Conservation (phyloP, 1,139 yeast genomes). For the Sugiyamaella grinbergsii region DNA sequence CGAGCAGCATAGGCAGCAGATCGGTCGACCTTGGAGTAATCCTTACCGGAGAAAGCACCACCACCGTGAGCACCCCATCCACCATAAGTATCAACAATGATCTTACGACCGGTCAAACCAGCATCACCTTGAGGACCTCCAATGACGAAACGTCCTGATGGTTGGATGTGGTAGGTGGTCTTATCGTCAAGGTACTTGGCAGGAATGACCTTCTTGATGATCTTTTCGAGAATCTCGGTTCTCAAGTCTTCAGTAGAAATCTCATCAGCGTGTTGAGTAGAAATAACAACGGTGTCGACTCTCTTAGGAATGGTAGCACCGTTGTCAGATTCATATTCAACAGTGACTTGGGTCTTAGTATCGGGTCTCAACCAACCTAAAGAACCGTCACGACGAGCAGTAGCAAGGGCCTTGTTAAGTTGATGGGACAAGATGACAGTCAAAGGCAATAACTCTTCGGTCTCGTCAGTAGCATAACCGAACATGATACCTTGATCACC, state of each 20-base stretch:
- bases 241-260: conserved; percentile 92
- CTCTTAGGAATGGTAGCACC: conserved; percentile 96
- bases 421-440: conserved; percentile 93
- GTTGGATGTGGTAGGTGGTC: conserved; percentile 97
- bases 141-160: conserved; percentile 98
- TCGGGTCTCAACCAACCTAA: conserved; percentile 98
- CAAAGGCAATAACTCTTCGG: conserved; percentile 95
- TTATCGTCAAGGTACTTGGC: conserved; percentile 86
- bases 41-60: conserved; percentile 99
- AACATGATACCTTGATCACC: conserved; percentile 99
- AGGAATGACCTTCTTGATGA: conserved; percentile 91
- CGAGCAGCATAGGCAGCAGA: conserved; percentile 99
- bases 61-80: conserved; percentile 99
- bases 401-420: conserved; percentile 94
- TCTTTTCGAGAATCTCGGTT: conserved; percentile 70
- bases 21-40: conserved; percentile 99
- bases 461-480: conserved; percentile 99
- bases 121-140: conserved; percentile 99
- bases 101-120: conserved; percentile 99
- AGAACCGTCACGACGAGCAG: conserved; percentile 94
- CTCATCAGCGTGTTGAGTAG: conserved; percentile 97
- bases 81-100: conserved; percentile 99
- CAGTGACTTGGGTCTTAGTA: conserved; percentile 99
- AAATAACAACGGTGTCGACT: conserved; percentile 96
- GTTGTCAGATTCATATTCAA: conserved; percentile 88